Conservation (phyloP, 305 asterid species). For the Fraxinus dipetala region DNA sequence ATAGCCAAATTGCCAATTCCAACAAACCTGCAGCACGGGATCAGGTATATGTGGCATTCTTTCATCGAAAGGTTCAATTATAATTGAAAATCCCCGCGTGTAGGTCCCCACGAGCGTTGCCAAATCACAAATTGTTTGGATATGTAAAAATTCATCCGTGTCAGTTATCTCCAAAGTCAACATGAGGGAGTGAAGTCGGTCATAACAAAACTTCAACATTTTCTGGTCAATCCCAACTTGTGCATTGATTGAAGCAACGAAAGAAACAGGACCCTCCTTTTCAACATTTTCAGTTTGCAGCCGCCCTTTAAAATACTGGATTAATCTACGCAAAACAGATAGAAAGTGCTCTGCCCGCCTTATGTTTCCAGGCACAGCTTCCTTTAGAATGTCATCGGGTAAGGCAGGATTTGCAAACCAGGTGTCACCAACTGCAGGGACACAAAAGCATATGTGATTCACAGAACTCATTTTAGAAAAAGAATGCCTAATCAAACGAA, state of each 20-base stretch:
- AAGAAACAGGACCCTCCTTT: slow-evolving; percentile 92
- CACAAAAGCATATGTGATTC: slow-evolving; percentile 21
- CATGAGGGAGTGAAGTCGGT: slow-evolving; percentile 91
- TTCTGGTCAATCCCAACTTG: slow-evolving; percentile 97
- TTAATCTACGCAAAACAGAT: slow-evolving; percentile 84
- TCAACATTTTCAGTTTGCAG: slow-evolving; percentile 88
- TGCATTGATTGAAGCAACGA: slow-evolving; percentile 79
- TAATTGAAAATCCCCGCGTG: slow-evolving; percentile 87
- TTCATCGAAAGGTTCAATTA: slow-evolving; percentile 92
- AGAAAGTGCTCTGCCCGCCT: slow-evolving; percentile 96
- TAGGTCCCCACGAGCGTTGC: slow-evolving; percentile 97
- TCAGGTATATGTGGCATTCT: slow-evolving; percentile 98
- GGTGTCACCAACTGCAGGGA: slow-evolving; percentile 57
- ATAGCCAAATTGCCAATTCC: not conserved
- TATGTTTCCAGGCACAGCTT: slow-evolving; percentile 97
- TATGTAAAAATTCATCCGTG: slow-evolving; percentile 88
- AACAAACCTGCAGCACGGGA: slow-evolving; percentile 88
- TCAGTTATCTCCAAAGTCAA: slow-evolving; percentile 89
- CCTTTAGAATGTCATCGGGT: slow-evolving; percentile 90
- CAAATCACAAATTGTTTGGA: slow-evolving; percentile 91
- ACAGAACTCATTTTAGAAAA: slow-evolving; percentile 5
- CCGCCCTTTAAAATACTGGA: slow-evolving; percentile 77
- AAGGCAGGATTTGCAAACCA: slow-evolving; percentile 90
- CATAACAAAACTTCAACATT: slow-evolving; percentile 86
- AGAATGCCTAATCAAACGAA: slow-evolving; percentile 11